Conservation (phyloP, 768 basidiomycete species). For the Kwoniella sp. region DNA sequence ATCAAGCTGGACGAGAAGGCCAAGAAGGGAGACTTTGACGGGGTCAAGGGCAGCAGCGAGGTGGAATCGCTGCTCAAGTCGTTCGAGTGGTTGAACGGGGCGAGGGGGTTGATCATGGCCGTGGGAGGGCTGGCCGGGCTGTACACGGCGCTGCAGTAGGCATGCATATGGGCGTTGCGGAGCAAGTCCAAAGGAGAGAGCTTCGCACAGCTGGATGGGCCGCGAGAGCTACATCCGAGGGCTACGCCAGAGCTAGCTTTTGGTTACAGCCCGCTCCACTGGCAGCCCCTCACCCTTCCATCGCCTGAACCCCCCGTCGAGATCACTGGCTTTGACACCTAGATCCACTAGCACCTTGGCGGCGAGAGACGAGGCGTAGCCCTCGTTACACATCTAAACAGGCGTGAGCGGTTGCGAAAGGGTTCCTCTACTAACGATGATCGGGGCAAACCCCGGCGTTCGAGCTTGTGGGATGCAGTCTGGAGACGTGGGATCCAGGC, state of each 20-base stretch:
- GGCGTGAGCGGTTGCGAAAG: not conserved
- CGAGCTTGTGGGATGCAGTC: not conserved
- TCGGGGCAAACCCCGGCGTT: not conserved
- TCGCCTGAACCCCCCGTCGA: conserved; percentile 5
- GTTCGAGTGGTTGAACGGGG: conserved; percentile 1
- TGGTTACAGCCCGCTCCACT: too few species aligned
- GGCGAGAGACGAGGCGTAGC: conserved; percentile 6
- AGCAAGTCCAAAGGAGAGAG: too few species aligned
- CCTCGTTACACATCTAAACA: conserved; percentile 6
- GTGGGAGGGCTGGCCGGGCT: conserved; percentile 5
- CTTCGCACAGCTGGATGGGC: too few species aligned
- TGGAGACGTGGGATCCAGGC: conserved; percentile 4
- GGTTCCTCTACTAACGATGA: conserved; percentile 1
- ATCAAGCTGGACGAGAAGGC: conserved; percentile 8
- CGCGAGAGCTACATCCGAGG: too few species aligned
- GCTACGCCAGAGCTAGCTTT: too few species aligned
- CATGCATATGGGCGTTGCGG: too few species aligned
- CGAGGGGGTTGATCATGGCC: conserved; percentile 5
- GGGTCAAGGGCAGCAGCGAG: not conserved
- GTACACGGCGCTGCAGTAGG: conserved; percentile 3
- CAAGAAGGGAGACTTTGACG: not conserved
- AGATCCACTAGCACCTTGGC: not conserved
- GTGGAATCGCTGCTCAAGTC: not conserved
- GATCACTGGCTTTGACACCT: conserved; percentile 3
- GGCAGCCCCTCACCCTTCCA: conserved; percentile 6